A percentile compares a stretch with the other conserved stretches of the same genome.
Evolutionary conservation across 2,329 filamentous ascomycete species (phyloP).

Genomic region (Fusarium austroafricanum): DNA sequence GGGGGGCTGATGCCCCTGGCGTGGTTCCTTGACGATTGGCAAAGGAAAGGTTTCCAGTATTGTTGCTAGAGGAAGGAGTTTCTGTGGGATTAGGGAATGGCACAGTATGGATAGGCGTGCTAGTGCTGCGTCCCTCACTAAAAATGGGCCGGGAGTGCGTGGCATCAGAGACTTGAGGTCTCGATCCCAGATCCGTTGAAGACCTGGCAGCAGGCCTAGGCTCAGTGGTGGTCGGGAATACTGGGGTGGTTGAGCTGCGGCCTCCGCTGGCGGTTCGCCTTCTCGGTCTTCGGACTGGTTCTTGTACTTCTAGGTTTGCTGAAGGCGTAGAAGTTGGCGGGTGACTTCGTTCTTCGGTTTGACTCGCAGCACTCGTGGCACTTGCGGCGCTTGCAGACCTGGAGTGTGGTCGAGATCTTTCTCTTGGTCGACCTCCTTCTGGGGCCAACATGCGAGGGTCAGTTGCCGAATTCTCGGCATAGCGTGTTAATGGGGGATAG

Average conservation of each 20-base stretch:
- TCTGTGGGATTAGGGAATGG: conserved; percentile 41
- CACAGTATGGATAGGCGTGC: conserved; percentile 50
- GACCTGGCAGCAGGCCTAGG: conserved; percentile 68
- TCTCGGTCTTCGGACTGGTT: conserved; percentile 50
- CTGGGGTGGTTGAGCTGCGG: conserved; percentile 66
- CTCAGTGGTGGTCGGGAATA: conserved; percentile 56
- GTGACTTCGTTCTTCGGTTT: conserved; percentile 62
- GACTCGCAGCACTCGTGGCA: conserved; percentile 56
- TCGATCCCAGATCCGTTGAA: conserved; percentile 70
- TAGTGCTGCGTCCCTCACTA: conserved; percentile 57
- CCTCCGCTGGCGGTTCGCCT: conserved; percentile 65
- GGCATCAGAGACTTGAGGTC: conserved; percentile 55
- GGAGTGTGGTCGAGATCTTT: conserved; percentile 57
- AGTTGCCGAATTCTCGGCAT: conserved; percentile 33
- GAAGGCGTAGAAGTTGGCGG: conserved; percentile 55
- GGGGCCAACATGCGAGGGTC: conserved; percentile 48
- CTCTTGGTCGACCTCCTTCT: conserved; percentile 44
- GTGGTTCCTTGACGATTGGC: conserved; percentile 51
- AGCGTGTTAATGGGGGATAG: conserved; percentile 52
- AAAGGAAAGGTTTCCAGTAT: conserved; percentile 50
- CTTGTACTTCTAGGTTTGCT: conserved; percentile 49
- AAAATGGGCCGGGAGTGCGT: conserved; percentile 54
- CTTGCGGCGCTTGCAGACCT: conserved; percentile 58
- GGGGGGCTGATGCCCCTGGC: conserved; percentile 6
- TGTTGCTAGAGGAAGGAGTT: conserved; percentile 24